These are phyloP conservation scores for Fusarium coicis DNA, from an alignment of 2,329 filamentous ascomycete species.

Conservation along the genomic window DNA sequence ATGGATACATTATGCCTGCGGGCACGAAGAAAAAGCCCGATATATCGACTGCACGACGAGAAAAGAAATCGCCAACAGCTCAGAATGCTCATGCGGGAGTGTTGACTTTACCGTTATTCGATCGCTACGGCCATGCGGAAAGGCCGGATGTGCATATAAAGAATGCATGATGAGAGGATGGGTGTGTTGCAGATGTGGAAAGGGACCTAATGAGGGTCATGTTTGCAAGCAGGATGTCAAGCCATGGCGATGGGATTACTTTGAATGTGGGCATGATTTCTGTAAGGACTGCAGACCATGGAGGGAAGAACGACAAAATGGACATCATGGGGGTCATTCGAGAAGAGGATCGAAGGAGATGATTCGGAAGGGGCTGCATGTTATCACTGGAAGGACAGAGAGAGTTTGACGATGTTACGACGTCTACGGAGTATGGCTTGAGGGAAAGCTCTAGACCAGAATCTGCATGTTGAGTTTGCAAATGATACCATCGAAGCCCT, in stretches of 20 bases:
- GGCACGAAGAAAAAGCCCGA: constrained; percentile 33
- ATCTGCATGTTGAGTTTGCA: background rate
- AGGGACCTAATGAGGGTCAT: constrained; percentile 30
- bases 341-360: constrained; percentile 44
- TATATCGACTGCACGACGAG: constrained; percentile 35
- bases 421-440: too few relatives aligned
- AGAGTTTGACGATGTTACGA: background rate
- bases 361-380: constrained; percentile 9
- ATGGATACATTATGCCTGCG: constrained; percentile 26
- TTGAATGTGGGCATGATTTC: constrained; percentile 21
- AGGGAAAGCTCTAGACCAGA: background rate
- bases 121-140: constrained; percentile 7
- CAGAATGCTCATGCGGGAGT: constrained; percentile 25
- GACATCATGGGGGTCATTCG: background rate
- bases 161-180: constrained; percentile 32
- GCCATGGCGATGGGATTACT: constrained; percentile 26
- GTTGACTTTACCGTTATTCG: constrained; percentile 25
- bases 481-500: background rate
- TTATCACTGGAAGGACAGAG: constrained; percentile 3
- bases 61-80: constrained; percentile 26
- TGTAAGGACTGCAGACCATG: constrained; percentile 27
- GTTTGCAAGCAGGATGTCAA: constrained; percentile 27
- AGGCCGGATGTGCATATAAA: constrained; percentile 18
- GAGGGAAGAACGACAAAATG: background rate
- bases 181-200: constrained; percentile 34